These are phyloP conservation scores for Murraya paniculata DNA, from an alignment of 345 rosid genomes.

Conservation along the genomic window DNA sequence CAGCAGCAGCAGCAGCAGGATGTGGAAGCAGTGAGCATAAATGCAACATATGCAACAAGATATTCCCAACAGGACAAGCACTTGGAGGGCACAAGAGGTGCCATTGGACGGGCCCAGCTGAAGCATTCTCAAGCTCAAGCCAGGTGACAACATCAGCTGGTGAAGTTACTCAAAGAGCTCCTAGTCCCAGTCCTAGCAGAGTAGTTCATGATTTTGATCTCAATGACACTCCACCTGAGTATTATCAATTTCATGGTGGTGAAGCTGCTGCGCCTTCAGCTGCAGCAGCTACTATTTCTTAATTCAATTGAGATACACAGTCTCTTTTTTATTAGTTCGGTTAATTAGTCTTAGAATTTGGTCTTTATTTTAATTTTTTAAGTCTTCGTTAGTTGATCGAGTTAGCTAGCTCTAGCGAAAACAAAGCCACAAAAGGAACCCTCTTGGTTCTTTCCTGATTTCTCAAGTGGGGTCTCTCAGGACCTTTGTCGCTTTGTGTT, in stretches of 20 bases:
- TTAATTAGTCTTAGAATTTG: background rate
- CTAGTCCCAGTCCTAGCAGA: conserved; percentile 4
- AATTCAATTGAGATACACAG: background rate
- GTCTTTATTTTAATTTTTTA: background rate
- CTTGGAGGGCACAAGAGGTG: conserved; percentile 54
- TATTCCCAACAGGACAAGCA: conserved; percentile 48
- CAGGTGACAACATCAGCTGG: conserved; percentile 19
- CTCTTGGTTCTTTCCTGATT: background rate
- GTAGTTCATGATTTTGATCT: conserved; percentile 24
- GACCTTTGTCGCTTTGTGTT: conserved; percentile 9
- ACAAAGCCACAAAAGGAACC: conserved; percentile 5
- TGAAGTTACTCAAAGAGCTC: conserved; percentile 26
- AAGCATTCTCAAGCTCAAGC: conserved; percentile 18
- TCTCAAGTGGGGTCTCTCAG: conserved; percentile 12
- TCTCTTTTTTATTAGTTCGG: too few species aligned
- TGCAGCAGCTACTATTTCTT: background rate
- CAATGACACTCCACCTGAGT: conserved; percentile 23
- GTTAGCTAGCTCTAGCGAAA: background rate
- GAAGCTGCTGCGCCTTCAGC: background rate
- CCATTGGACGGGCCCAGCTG: conserved; percentile 35
- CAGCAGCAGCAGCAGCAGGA: background rate
- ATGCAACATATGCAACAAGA: conserved; percentile 36
- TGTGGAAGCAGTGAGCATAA: conserved; percentile 27
- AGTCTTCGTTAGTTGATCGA: background rate
- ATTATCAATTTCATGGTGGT: conserved; percentile 1